Evolutionary conservation across 1,139 yeast species (phyloP).

Genomic region (Scheffersomyces cryptocercus): DNA sequence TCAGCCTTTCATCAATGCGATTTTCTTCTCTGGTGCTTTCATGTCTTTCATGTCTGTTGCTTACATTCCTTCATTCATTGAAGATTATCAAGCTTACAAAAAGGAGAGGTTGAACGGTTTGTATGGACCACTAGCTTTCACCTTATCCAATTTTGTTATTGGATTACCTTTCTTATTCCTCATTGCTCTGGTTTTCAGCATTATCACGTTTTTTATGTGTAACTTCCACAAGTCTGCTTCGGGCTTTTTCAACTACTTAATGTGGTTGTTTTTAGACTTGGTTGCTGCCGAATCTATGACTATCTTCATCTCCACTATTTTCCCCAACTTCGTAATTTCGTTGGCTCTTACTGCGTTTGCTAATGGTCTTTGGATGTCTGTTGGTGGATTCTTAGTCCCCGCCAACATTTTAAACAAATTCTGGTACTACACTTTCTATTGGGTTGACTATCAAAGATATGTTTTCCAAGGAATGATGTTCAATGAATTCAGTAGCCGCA

Average conservation of each 20-base stretch:
- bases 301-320: constrained; percentile 30
- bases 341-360: constrained; percentile 41
- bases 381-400: constrained; percentile 41
- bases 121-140: constrained; percentile 37
- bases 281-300: constrained; percentile 44
- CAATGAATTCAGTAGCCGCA: constrained; percentile 31
- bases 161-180: constrained; percentile 38
- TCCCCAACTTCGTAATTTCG: constrained; percentile 39
- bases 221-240: constrained; percentile 26
- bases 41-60: constrained; percentile 48
- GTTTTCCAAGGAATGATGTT: constrained; percentile 47
- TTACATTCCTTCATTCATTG: constrained; percentile 41
- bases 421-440: constrained; percentile 42
- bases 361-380: constrained; percentile 47
- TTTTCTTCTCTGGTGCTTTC: constrained; percentile 44
- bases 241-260: constrained; percentile 32
- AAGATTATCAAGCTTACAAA: constrained; percentile 29
- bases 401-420: constrained; percentile 33
- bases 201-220: constrained; percentile 36
- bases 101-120: constrained; percentile 37
- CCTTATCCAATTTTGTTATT: constrained; percentile 34
- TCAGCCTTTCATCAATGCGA: constrained; percentile 40
- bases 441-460: constrained; percentile 42
- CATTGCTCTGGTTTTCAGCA: constrained; percentile 31
- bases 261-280: constrained; percentile 40